phyloP scores from a whole-genome alignment of 768 basidiomycete genomes.

The Agrocybe chaxingu region DNA sequence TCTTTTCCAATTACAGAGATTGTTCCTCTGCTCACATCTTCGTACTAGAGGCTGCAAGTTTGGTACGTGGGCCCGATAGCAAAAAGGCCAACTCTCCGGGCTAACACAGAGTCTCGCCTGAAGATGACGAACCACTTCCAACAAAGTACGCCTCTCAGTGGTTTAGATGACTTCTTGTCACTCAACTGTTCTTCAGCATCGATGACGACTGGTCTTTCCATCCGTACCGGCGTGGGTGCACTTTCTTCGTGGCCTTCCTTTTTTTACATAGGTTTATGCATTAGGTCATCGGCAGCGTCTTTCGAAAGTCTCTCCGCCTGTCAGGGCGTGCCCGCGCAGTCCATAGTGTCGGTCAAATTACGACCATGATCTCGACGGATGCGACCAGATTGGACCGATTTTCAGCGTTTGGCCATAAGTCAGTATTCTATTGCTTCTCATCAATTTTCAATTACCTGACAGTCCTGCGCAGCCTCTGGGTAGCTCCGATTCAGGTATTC shows the following conservation, averaged over 20 bases:
- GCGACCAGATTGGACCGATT: slow-evolving; percentile 53
- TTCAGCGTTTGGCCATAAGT: slow-evolving; percentile 41
- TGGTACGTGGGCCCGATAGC: slow-evolving; percentile 23
- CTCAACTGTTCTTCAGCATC: slow-evolving; percentile 24
- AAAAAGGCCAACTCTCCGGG: not conserved
- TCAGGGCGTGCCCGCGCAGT: slow-evolving; percentile 56
- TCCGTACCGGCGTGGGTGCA: slow-evolving; percentile 42
- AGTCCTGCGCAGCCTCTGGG: slow-evolving; percentile 43
- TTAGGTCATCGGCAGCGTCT: slow-evolving; percentile 45
- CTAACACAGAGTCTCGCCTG: not conserved
- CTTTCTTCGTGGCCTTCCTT: not conserved
- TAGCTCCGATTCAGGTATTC: slow-evolving; percentile 53
- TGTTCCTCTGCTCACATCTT: not conserved
- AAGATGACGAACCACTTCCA: slow-evolving; percentile 46
- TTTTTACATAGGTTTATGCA: not conserved
- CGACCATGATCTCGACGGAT: slow-evolving; percentile 70
- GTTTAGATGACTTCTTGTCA: not conserved
- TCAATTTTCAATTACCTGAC: not conserved
- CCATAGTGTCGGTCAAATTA: slow-evolving; percentile 65
- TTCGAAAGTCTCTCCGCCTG: slow-evolving; percentile 65
- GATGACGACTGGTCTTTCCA: slow-evolving; percentile 42
- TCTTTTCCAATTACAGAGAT: not conserved
- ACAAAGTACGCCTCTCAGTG: slow-evolving; percentile 26
- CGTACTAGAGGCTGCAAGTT: slow-evolving; percentile 37
- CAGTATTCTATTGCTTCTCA: slow-evolving; percentile 9